Conservation (phyloP, 805 yeast genomes). For the Monosporozyma aerobia region DNA sequence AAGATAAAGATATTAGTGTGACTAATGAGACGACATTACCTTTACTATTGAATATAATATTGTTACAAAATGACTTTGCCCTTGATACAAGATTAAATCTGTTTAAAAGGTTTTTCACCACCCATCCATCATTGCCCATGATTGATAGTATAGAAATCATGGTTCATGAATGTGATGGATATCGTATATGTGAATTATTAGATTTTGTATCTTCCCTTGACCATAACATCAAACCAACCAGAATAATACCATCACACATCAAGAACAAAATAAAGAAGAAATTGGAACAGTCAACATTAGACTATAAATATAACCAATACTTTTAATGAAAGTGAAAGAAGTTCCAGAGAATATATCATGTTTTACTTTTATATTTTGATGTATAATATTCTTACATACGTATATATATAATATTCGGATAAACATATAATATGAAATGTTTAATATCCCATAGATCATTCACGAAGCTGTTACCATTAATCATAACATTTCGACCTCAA, state of each 20-base stretch:
- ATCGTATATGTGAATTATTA: slow-evolving; percentile 2
- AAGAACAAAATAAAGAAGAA: neutral
- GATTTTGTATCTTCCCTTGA: neutral
- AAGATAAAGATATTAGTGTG: slow-evolving; percentile 11
- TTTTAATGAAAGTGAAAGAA: neutral
- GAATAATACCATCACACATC: neutral
- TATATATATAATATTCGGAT: neutral
- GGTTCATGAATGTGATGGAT: slow-evolving; percentile 7
- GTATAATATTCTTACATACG: neutral
- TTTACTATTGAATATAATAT: slow-evolving; percentile 18
- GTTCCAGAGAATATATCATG: neutral
- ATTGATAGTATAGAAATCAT: slow-evolving; percentile 6
- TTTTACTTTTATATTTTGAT: neutral
- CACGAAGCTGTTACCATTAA: neutral
- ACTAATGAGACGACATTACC: slow-evolving; percentile 17
- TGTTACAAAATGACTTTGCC: slow-evolving; percentile 11
- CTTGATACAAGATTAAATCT: slow-evolving; percentile 6
- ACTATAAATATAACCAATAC: neutral
- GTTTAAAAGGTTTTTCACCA: slow-evolving; percentile 8
- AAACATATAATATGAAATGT: neutral
- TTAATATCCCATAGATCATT: neutral
- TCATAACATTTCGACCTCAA: neutral
- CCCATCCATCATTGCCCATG: slow-evolving; percentile 3
- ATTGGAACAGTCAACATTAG: neutral
- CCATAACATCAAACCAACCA: neutral